Evolutionary conservation across 1,284 basidiomycete species (phyloP).

Genomic region (Cutaneotrichosporon sp.): DNA sequence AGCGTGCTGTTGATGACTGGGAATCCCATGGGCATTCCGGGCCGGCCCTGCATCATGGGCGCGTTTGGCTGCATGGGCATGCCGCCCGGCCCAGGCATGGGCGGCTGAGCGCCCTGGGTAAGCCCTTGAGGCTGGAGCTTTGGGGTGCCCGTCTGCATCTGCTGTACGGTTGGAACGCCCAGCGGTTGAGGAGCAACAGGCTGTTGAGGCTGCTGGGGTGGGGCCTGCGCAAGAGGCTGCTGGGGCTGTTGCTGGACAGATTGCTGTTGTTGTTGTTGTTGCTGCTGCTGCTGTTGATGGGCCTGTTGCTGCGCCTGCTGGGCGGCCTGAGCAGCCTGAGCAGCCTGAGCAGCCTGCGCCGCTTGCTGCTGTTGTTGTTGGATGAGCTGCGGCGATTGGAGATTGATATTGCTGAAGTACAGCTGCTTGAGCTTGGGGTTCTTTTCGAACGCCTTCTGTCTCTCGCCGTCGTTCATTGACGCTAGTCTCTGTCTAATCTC

Average conservation of each 20-base stretch:
- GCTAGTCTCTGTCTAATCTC: slow-evolving; percentile 34
- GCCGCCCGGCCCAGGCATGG: slow-evolving; percentile 6
- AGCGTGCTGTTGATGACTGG: slow-evolving; percentile 23
- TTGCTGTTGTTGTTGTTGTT: slow-evolving; percentile 16
- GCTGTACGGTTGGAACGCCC: neutral
- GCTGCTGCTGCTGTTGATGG: slow-evolving; percentile 14
- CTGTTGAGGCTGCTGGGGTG: neutral
- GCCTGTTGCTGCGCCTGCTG: slow-evolving; percentile 14
- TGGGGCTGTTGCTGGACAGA: neutral
- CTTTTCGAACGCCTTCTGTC: slow-evolving; percentile 37
- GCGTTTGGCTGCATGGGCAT: slow-evolving; percentile 18
- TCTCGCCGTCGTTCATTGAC: slow-evolving; percentile 37
- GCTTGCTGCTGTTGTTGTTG: slow-evolving; percentile 14
- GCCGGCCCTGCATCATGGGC: slow-evolving; percentile 22
- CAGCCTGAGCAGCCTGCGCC: slow-evolving; percentile 8
- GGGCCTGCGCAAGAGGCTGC: neutral
- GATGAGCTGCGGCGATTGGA: slow-evolving; percentile 20
- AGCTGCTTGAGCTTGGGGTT: slow-evolving; percentile 36
- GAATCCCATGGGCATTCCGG: slow-evolving; percentile 17
- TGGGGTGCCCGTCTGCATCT: slow-evolving; percentile 5
- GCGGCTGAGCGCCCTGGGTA: slow-evolving; percentile 4
- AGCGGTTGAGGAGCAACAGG: slow-evolving; percentile 1
- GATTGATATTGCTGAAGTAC: slow-evolving; percentile 30
- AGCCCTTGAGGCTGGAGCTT: slow-evolving; percentile 6
- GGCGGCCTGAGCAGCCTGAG: slow-evolving; percentile 3